Conservation (phyloP, 768 basidiomycete species). For the Lyophyllum shimeji region DNA sequence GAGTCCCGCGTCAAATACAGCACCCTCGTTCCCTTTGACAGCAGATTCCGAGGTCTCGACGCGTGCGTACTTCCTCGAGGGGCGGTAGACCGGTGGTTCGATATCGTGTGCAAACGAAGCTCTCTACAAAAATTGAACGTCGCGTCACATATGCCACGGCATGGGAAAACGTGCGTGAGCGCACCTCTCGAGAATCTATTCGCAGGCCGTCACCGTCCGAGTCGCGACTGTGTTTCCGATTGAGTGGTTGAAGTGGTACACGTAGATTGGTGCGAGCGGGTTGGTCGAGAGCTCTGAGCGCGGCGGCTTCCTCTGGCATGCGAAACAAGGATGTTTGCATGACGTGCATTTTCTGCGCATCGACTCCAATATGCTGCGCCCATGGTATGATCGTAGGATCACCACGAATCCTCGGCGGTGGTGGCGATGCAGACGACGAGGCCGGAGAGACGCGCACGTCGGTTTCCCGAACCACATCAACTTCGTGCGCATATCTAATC, state of each 20-base stretch:
- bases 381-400: conserved; percentile 64
- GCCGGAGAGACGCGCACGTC: conserved; percentile 29
- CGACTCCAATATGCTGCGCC: conserved; percentile 74
- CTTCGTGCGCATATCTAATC: conserved; percentile 43
- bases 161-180: neutral
- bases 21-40: conserved; percentile 61
- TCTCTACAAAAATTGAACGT: conserved; percentile 43
- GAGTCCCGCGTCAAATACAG: conserved; percentile 78
- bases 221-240: conserved; percentile 75
- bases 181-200: conserved; percentile 60
- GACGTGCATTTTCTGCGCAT: conserved; percentile 86
- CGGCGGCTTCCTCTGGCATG: conserved; percentile 70
- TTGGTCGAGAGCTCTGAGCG: conserved; percentile 54
- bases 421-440: conserved; percentile 31
- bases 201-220: conserved; percentile 72
- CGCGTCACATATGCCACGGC: neutral
- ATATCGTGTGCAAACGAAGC: conserved; percentile 77
- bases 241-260: conserved; percentile 38
- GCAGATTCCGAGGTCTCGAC: conserved; percentile 69
- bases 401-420: conserved; percentile 30
- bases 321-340: conserved; percentile 91
- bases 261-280: conserved; percentile 33
- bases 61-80: conserved; percentile 78
- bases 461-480: conserved; percentile 20
- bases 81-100: conserved; percentile 64